Percentiles rank a stretch among this genome's conserved stretches.
phyloP scores from a whole-genome alignment of 2,329 filamentous ascomycete genomes.

The Akanthomyces dipterigenus region DNA sequence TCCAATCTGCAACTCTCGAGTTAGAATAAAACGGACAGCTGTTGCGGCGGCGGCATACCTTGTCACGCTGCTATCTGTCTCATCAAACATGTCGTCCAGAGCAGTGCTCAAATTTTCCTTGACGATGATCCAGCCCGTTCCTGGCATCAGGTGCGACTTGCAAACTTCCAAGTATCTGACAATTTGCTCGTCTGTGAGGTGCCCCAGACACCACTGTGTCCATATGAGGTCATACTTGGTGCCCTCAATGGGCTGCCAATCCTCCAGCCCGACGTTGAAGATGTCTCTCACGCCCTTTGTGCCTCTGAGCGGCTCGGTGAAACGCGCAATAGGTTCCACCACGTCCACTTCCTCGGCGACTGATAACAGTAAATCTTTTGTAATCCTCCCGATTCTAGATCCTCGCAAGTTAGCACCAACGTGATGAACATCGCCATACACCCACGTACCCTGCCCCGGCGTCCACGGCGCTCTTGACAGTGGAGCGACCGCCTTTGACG shows the following conservation, averaged over 20 bases:
- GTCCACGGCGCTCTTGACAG: conserved; percentile 27
- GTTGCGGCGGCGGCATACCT: conserved; percentile 31
- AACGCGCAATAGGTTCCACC: conserved; percentile 78
- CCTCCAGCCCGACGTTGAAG: conserved; percentile 67
- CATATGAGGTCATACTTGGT: conserved; percentile 42
- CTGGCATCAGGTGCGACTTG: conserved; percentile 30
- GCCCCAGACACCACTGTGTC: conserved; percentile 38
- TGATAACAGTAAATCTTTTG: conserved; percentile 63
- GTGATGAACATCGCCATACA: too few species aligned
- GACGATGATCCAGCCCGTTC: conserved; percentile 28
- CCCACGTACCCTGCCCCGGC: conserved; percentile 32
- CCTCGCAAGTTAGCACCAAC: neutral
- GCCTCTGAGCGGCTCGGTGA: conserved; percentile 58
- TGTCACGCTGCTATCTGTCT: conserved; percentile 70
- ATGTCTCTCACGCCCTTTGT: conserved; percentile 55
- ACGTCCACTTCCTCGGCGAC: conserved; percentile 70
- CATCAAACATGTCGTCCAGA: conserved; percentile 64
- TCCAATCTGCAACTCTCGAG: conserved; percentile 49
- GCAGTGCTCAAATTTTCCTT: conserved; percentile 64
- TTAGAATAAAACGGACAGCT: neutral
- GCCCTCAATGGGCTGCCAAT: conserved; percentile 48
- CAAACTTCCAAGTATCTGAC: conserved; percentile 60
- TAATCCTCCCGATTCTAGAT: conserved; percentile 72
- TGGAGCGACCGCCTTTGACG: conserved; percentile 25
- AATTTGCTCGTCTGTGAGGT: conserved; percentile 70